These are phyloP conservation scores for Tetratostichococcus sp. DNA, from an alignment of 139 green algal genomes.

Conservation along the genomic window DNA sequence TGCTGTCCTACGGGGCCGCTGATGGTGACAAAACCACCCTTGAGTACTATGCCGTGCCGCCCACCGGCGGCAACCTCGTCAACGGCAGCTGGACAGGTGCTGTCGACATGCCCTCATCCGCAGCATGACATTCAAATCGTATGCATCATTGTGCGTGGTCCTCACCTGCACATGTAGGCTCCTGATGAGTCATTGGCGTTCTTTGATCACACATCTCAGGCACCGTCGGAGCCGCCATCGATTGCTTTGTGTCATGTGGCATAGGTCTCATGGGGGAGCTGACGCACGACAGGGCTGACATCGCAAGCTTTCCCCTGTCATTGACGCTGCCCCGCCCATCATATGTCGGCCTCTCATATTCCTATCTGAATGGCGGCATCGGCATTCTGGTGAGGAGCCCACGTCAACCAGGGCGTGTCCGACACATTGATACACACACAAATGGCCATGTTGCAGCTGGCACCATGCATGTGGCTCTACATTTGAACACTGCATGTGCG, in stretches of 20 bases:
- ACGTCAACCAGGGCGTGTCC: no score
- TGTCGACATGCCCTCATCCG: constrained; percentile 21
- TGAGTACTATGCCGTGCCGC: neutral
- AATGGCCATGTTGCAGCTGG: no score
- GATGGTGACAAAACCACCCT: neutral
- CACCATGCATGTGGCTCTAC: neutral
- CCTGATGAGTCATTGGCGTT: no score
- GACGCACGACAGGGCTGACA: neutral
- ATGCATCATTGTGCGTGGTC: no score
- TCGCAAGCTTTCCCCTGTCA: neutral
- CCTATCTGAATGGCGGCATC: constrained; percentile 19
- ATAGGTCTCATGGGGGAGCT: neutral
- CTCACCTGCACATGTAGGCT: no score
- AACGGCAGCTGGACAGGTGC: constrained; percentile 30
- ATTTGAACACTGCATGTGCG: neutral
- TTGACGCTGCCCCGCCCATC: constrained; percentile 12
- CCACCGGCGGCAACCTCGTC: neutral
- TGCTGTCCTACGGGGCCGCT: constrained; percentile 4
- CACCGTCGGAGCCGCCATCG: no score
- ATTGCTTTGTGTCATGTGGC: neutral
- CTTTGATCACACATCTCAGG: no score
- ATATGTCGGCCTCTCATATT: constrained; percentile 1
- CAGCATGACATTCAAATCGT: no score
- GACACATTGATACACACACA: no score
- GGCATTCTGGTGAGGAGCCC: constrained; percentile 10